Conservation (phyloP, 805 yeast species). For the Kuraishia ogatae region DNA sequence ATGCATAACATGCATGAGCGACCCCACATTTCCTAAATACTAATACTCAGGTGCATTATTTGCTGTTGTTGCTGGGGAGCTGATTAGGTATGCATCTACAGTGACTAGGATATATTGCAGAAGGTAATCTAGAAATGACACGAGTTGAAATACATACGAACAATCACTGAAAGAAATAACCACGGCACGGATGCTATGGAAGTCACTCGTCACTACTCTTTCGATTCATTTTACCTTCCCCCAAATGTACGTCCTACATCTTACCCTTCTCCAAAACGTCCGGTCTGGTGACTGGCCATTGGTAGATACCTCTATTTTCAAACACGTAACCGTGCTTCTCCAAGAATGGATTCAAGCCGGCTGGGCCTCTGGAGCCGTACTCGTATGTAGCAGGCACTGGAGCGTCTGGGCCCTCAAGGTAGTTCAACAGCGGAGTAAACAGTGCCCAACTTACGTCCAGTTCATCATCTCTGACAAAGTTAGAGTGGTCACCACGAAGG, state of each 20-base stretch:
- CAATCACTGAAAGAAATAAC: neutral
- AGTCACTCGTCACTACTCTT: no score
- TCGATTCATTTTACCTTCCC: neutral
- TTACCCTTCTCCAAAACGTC: conserved; percentile 15
- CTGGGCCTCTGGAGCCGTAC: conserved; percentile 91
- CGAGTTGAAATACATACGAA: neutral
- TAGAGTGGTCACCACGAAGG: conserved; percentile 86
- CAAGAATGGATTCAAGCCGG: conserved; percentile 50
- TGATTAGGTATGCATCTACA: no score
- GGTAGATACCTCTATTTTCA: conserved; percentile 55
- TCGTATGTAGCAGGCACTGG: conserved; percentile 66
- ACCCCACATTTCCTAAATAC: no score
- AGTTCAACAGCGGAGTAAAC: conserved; percentile 84
- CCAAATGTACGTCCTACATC: neutral
- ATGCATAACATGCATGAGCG: no score
- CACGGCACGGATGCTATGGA: neutral
- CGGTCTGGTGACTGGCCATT: conserved; percentile 83
- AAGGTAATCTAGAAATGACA: no score
- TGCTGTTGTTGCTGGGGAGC: no score
- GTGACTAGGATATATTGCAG: no score
- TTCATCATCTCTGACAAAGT: conserved; percentile 97
- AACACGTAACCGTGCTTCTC: conserved; percentile 65
- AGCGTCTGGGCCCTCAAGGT: conserved; percentile 62
- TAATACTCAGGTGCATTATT: no score
- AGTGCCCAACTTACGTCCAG: conserved; percentile 87